These are phyloP conservation scores for Hypholoma sublateritium DNA, from an alignment of 768 basidiomycete species.

Conservation along the genomic window DNA sequence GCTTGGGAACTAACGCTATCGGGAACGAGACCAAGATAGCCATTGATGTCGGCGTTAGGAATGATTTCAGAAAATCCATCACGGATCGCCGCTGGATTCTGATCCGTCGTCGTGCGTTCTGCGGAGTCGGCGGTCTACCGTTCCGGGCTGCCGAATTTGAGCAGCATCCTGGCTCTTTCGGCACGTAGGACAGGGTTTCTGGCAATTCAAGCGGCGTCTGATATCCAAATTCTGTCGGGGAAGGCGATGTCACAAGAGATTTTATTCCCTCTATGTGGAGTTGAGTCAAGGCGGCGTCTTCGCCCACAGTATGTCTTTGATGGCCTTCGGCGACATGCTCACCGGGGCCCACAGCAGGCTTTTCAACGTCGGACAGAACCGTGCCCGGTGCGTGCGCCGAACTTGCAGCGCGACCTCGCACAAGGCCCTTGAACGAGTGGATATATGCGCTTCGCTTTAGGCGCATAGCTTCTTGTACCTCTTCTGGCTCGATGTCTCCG, in stretches of 20 bases:
- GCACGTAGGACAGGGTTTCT: neutral
- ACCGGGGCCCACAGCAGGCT: neutral
- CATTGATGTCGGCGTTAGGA: constrained; percentile 49
- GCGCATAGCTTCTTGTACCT: constrained; percentile 46
- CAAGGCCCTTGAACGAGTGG: neutral
- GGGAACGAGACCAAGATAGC: constrained; percentile 54
- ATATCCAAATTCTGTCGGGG: constrained; percentile 15
- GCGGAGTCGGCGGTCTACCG: no score
- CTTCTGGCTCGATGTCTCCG: constrained; percentile 59
- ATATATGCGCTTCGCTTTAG: constrained; percentile 29
- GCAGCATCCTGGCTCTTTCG: no score
- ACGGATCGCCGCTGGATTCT: neutral
- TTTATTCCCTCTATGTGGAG: constrained; percentile 11
- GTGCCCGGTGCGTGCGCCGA: no score
- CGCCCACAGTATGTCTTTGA: constrained; percentile 23
- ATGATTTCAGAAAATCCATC: constrained; percentile 30
- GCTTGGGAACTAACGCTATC: constrained; percentile 52
- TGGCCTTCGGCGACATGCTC: neutral
- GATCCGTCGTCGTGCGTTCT: neutral
- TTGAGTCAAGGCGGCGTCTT: constrained; percentile 21
- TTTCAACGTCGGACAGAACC: neutral
- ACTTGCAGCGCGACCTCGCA: neutral
- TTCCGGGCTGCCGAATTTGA: no score
- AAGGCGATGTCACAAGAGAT: constrained; percentile 10
- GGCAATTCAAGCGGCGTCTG: constrained; percentile 8